Base-by-base conservation (phyloP, 2,329 filamentous ascomycete genomes). In the Aureobasidium vineae region DNA sequence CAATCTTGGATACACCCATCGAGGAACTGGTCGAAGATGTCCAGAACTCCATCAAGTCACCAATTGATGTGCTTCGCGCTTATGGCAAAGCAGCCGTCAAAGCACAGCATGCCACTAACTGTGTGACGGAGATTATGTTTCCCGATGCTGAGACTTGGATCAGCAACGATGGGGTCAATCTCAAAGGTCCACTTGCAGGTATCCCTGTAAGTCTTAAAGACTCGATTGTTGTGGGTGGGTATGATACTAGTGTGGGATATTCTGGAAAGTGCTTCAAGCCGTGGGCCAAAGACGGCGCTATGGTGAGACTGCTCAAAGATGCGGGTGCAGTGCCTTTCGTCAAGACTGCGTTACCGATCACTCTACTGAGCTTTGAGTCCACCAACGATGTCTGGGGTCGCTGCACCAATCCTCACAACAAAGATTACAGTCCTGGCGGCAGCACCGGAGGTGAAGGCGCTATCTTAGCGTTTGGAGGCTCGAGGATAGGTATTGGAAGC, bases 291-390 rank as follows among this genome's bases (percentile, higher is more conserved):
- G 92, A 97, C 78, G 92, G 92, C 0, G 81, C 86, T 2, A 85
- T 92, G 73, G 88, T 91, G 26, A 85, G 84, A 66, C 78, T 98
- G 49, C 82, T 97, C 61, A 96, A 96, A 74, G 90, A 95, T 74
- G 91, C 92, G 63, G 85, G 93, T 26, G 92, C 93, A 0, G 84
- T 97, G 1, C 93, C 93, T 0, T 97, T 96, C 75, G 91, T 93
- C 70, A 98, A 97, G 82, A 97, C 93, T 0, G 95, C 95, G 69
- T 76, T 96, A 1, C 94, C 93, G 5, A 90, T 94, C 66, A 96
- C 92, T 0, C 84, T 97, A 1, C 83, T 96, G 47, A 92, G 89
- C 66, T 96, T 96, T 72, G 92, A 96, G 77, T 92, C 90, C 19
- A 86, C 86, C 61, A 89, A 88, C 71, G 85, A 87, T 68, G 81